Evolutionary conservation across 495 filamentous ascomycete genomes (phyloP).

Genomic region (Collariella sp.): DNA sequence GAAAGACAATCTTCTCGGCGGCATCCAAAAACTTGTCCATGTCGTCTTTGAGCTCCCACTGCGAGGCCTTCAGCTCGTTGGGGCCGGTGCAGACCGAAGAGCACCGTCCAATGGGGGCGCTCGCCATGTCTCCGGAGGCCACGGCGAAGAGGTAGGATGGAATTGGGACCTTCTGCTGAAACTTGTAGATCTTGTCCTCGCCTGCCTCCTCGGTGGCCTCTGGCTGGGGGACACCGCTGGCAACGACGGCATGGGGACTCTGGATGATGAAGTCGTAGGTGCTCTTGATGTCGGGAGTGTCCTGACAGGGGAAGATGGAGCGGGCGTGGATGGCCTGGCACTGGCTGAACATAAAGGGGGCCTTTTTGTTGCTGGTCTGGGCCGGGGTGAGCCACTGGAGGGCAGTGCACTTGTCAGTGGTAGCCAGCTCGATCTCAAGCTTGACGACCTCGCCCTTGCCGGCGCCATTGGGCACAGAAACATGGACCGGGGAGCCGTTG

Average conservation of each 20-base stretch:
- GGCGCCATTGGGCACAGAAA: constrained; percentile 56
- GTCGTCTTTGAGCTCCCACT: constrained; percentile 83
- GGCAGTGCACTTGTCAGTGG: constrained; percentile 80
- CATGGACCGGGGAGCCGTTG: constrained; percentile 70
- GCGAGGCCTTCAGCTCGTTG: constrained; percentile 71
- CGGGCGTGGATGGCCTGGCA: constrained; percentile 93
- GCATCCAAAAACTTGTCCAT: constrained; percentile 85
- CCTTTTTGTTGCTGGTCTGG: constrained; percentile 86
- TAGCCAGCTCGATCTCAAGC: constrained; percentile 51
- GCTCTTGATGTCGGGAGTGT: constrained; percentile 90
- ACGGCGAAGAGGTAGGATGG: constrained; percentile 90
- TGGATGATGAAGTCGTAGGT: constrained; percentile 81
- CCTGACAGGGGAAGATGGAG: constrained; percentile 91
- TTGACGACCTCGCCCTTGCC: constrained; percentile 54
- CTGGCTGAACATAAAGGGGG: constrained; percentile 96
- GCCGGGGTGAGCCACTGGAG: constrained; percentile 86
- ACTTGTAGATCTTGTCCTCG: constrained; percentile 60
- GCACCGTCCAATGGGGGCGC: constrained; percentile 74
- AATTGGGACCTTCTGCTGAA: constrained; percentile 83
- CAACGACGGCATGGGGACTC: constrained; percentile 78
- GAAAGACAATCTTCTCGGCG: constrained; percentile 80
- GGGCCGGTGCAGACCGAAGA: constrained; percentile 79
- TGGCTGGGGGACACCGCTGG: constrained; percentile 68
- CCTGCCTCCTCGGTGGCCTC: constrained; percentile 35
- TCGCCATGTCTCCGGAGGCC: constrained; percentile 79